phyloP scores from a whole-genome alignment of 306 rosid species.

The Cucumis melo region DNA sequence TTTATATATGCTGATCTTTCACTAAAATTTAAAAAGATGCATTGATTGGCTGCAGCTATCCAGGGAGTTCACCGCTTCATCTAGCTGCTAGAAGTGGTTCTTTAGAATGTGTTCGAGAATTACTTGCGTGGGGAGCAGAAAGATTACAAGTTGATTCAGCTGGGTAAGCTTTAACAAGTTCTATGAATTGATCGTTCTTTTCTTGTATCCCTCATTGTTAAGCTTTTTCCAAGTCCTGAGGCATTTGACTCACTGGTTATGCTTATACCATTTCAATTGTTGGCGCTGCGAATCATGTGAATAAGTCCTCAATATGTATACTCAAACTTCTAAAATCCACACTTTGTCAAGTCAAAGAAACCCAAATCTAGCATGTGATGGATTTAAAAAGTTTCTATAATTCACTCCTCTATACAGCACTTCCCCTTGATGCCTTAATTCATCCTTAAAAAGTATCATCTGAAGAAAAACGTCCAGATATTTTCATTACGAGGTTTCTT shows the following conservation, averaged over 20 bases:
- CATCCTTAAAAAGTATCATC: neutral
- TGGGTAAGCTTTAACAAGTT: slow-evolving; percentile 34
- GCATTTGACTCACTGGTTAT: neutral
- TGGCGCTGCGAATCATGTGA: neutral
- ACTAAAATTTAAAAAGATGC: slow-evolving; percentile 22
- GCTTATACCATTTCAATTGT: neutral
- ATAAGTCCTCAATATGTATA: neutral
- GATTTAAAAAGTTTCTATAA: neutral
- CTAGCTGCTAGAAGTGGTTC: slow-evolving; percentile 83
- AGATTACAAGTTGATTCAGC: slow-evolving; percentile 64
- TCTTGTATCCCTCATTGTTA: neutral
- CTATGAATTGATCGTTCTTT: neutral
- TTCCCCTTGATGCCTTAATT: neutral
- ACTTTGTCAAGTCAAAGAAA: neutral
- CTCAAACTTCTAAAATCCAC: neutral
- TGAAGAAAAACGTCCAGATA: neutral
- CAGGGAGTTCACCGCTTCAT: slow-evolving; percentile 78
- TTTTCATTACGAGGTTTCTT: neutral
- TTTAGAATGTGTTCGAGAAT: slow-evolving; percentile 60
- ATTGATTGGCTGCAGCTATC: slow-evolving; percentile 51
- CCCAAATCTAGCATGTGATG: neutral
- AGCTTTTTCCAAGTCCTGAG: neutral
- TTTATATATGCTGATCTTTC: slow-evolving; percentile 8
- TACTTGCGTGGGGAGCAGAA: slow-evolving; percentile 93
- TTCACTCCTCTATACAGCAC: neutral